phyloP scores from a whole-genome alignment of 2,329 filamentous ascomycete species.

The Hymenoscyphus repandus region DNA sequence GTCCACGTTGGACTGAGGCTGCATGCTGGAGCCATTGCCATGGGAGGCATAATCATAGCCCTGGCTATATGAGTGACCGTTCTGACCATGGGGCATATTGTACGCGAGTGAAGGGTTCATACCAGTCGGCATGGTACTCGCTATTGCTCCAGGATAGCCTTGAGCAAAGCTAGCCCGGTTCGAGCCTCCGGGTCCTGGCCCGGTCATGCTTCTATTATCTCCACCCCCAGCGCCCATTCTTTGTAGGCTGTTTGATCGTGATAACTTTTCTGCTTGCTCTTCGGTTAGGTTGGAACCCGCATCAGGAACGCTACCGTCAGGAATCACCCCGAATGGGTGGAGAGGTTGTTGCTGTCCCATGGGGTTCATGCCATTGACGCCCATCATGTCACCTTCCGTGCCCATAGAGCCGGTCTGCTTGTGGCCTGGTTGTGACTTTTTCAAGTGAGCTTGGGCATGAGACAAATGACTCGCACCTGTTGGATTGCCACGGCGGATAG shows the following conservation, averaged over 20 bases:
- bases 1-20: conserved; percentile 24
- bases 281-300: conserved; percentile 43
- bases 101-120: conserved; percentile 57
- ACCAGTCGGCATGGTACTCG: conserved; percentile 56
- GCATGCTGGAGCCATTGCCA: conserved; percentile 28
- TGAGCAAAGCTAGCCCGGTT: conserved; percentile 42
- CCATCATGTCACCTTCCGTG: conserved; percentile 58
- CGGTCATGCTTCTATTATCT: conserved; percentile 53
- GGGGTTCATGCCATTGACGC: conserved; percentile 31
- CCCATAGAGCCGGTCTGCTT: conserved; percentile 48
- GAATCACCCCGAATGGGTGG: conserved; percentile 53
- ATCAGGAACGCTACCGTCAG: conserved; percentile 32
- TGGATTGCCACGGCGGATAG: conserved; percentile 90
- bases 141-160: conserved; percentile 52
- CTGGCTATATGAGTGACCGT: conserved; percentile 40
- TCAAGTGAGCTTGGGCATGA: conserved; percentile 83
- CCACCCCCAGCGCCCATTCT: conserved; percentile 50
- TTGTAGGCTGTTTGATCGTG: conserved; percentile 56
- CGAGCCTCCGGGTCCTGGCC: conserved; percentile 45
- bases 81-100: conserved; percentile 57
- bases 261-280: conserved; percentile 58
- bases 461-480: conserved; percentile 92
- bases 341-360: conserved; percentile 53
- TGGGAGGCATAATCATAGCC: conserved; percentile 32
- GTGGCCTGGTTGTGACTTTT: conserved; percentile 61